Evolutionary conservation across 352 stramenopile genomes (phyloP), one percentile per base, ranked within the genome.

Genomic region (Globisporangium paroecandrum): DNA sequence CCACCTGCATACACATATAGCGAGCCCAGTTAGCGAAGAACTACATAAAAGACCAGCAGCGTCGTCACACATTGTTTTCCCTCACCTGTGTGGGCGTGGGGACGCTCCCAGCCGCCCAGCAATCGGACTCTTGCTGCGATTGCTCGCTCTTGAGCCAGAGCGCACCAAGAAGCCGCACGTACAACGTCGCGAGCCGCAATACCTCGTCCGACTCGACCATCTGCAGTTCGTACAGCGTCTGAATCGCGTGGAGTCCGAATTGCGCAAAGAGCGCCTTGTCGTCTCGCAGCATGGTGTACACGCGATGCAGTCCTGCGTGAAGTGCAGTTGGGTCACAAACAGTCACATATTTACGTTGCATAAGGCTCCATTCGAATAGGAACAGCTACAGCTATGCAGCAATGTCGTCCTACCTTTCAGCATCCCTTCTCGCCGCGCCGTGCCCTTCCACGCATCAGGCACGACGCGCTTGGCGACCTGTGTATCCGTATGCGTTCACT

Each of bases 201-300:
- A 83, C 69, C 32, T 90, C 76, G 4, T 69, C 77, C 1, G 73
- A 73, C 53, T 91, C 87, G 47, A 90, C 69, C 3, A 63, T 29
- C 65, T 89, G 77, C 20, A 94, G 77, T 60, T 92, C 82, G 64
- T 81, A 83, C n/a, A 93, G 74, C 49, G 69, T 75, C 58, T 87
- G 83, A 36, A 91, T 89, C 18, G 82, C 76, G 66, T 91, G 82
- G 38, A 91, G 58, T 3, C 73, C 71, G 43, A 75, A 38, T n/a
- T 62, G 43, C 12, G 27, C 38, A 41, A 79, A 78, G 51, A 73
- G 62, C 53, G 64, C 49, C 9, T 41, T 55, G 55, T 74, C 64
- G 6, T 74, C 70, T 1, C 76, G 75, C 22, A 81, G 34, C 62
- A 78, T 63, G 24, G 74, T 69, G 63, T 87, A 91, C 15, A 90